Conservation (phyloP, 1,139 yeast species). For the Saccharomyces uvarum region DNA sequence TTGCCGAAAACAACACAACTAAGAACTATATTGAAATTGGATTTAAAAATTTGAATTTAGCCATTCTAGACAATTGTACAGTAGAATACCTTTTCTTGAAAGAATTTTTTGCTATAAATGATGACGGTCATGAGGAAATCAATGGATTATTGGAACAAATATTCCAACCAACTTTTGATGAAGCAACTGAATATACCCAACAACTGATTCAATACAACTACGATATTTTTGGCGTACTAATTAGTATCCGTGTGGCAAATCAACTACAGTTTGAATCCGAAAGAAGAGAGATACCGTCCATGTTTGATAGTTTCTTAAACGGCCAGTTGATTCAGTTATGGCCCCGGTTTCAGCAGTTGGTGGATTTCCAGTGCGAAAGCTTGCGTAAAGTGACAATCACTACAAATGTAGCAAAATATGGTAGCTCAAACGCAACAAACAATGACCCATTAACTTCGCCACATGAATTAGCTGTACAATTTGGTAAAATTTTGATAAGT, state of each 20-base stretch:
- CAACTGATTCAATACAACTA: conserved; percentile 44
- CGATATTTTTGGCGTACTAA: conserved; percentile 72
- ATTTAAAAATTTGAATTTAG: conserved; percentile 64
- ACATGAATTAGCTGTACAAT: conserved; percentile 70
- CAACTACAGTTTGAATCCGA: conserved; percentile 56
- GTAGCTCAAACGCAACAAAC: background rate
- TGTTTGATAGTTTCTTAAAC: conserved; percentile 66
- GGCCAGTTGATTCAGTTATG: conserved; percentile 60
- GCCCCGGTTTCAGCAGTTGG: conserved; percentile 76
- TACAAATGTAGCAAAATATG: conserved; percentile 26
- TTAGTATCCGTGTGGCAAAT: conserved; percentile 70
- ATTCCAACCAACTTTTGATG: conserved; percentile 46
- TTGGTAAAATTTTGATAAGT: conserved; percentile 69
- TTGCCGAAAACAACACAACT: conserved; percentile 69
- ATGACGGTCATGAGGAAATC: conserved; percentile 35
- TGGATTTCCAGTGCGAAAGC: conserved; percentile 71
- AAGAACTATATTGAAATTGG: conserved; percentile 66
- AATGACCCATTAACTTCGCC: conserved; percentile 38
- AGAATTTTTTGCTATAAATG: conserved; percentile 54
- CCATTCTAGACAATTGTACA: conserved; percentile 66
- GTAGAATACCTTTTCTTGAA: conserved; percentile 70
- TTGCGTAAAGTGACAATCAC: conserved; percentile 40
- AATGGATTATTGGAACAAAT: conserved; percentile 41
- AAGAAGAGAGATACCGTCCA: conserved; percentile 52
- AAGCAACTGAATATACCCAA: conserved; percentile 46